phyloP scores from a whole-genome alignment of 2,329 filamentous ascomycete genomes.

The Ceratocystiopsis sp. region DNA sequence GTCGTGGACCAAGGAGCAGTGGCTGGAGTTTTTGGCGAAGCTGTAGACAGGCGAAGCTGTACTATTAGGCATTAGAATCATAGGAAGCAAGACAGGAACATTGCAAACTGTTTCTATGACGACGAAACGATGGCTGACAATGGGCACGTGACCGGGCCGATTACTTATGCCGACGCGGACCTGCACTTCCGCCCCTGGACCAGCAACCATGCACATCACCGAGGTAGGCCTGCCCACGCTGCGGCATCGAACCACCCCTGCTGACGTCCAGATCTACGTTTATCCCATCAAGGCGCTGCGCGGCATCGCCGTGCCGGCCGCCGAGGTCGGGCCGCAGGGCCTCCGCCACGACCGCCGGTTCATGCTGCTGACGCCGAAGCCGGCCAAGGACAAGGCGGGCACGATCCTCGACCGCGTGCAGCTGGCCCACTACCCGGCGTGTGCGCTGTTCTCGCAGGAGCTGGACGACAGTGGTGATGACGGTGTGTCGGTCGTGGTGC shows the following conservation, averaged over 20 bases:
- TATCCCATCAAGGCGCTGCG: conserved; percentile 63
- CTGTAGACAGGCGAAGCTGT: too few relatives aligned
- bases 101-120: too few relatives aligned
- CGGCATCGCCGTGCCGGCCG: conserved; percentile 34
- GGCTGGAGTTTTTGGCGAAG: conserved; percentile 64
- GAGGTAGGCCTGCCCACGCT: too few relatives aligned
- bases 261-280: conserved; percentile 39
- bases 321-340: conserved; percentile 42
- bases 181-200: too few relatives aligned
- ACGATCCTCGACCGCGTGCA: conserved; percentile 23
- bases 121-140: too few relatives aligned
- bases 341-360: conserved; percentile 51
- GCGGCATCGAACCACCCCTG: too few relatives aligned
- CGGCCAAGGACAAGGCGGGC: conserved; percentile 5
- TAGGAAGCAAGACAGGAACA: too few relatives aligned
- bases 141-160: too few relatives aligned
- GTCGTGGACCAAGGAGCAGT: conserved; percentile 62
- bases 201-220: too few relatives aligned
- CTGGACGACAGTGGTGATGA: conserved; percentile 16
- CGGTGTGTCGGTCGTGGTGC: conserved; percentile 15
- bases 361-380: conserved; percentile 42
- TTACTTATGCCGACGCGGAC: too few relatives aligned
- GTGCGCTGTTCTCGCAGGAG: conserved; percentile 47
- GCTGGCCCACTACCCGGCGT: conserved; percentile 36
- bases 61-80: too few relatives aligned